Evolutionary conservation across 2,329 filamentous ascomycete genomes (phyloP).

Genomic region (Sporothrix pallida): DNA sequence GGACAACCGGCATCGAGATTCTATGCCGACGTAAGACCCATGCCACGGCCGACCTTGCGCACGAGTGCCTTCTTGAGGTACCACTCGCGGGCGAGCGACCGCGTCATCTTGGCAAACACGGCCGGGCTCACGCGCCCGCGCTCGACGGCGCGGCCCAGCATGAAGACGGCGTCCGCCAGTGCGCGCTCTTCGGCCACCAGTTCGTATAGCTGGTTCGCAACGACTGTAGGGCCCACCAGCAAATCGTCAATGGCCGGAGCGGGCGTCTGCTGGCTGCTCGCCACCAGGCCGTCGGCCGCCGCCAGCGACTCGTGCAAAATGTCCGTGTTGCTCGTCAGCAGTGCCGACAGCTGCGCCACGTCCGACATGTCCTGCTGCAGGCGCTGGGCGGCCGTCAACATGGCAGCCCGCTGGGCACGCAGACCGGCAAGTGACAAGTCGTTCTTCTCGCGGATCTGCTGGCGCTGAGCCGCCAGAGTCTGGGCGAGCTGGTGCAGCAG

Average conservation of each 20-base stretch:
- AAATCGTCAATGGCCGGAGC: conserved; percentile 86
- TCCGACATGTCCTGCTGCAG: conserved; percentile 76
- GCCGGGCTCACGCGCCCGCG: conserved; percentile 70
- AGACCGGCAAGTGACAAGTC: conserved; percentile 75
- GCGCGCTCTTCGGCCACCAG: conserved; percentile 88
- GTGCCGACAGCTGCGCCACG: conserved; percentile 71
- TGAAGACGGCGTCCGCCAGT: conserved; percentile 84
- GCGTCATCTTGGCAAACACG: conserved; percentile 80
- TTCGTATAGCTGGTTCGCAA: conserved; percentile 89
- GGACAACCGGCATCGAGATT: too few species aligned
- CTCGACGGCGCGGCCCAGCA: conserved; percentile 76
- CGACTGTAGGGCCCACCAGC: conserved; percentile 89
- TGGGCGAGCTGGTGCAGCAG: conserved; percentile 77
- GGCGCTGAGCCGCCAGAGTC: conserved; percentile 71
- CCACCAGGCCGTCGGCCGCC: conserved; percentile 79
- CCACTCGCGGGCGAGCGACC: conserved; percentile 76
- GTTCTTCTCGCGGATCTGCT: conserved; percentile 73
- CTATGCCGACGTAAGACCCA: conserved; percentile 61
- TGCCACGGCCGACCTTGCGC: conserved; percentile 75
- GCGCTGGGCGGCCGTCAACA: conserved; percentile 70
- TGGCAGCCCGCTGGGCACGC: conserved; percentile 77
- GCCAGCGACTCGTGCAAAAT: conserved; percentile 78
- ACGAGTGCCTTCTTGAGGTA: conserved; percentile 83
- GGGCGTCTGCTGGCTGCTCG: conserved; percentile 69
- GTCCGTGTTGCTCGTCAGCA: conserved; percentile 76